Percentiles rank a stretch among this genome's conserved stretches.
Conservation (phyloP, 148 eudicot species). For the Chenopodium formosanum region DNA sequence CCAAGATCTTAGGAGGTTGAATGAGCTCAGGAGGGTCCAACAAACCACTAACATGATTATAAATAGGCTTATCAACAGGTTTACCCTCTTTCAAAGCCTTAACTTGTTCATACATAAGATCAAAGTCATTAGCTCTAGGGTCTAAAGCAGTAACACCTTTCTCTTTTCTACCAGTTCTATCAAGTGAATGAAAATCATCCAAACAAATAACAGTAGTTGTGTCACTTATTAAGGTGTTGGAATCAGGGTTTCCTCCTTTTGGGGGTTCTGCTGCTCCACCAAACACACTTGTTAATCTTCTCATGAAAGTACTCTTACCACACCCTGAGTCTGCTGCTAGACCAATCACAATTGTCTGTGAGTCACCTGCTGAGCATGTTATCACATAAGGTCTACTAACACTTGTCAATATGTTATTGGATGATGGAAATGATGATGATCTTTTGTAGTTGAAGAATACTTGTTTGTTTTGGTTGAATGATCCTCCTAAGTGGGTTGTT, state of each 20-base stretch:
- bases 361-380: slow-evolving; percentile 53
- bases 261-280: slow-evolving; percentile 98
- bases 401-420: neutral
- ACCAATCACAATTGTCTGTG: slow-evolving; percentile 77
- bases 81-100: slow-evolving; percentile 75
- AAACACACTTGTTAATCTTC: slow-evolving; percentile 87
- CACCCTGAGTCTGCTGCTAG: slow-evolving; percentile 97
- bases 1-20: slow-evolving; percentile 93
- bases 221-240: slow-evolving; percentile 87
- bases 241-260: slow-evolving; percentile 89
- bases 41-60: slow-evolving; percentile 88
- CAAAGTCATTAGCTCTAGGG: slow-evolving; percentile 86
- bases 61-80: slow-evolving; percentile 84
- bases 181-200: slow-evolving; percentile 92
- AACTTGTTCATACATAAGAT: slow-evolving; percentile 97
- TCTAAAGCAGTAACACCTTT: slow-evolving; percentile 97
- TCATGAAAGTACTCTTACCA: slow-evolving; percentile 97
- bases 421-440: slow-evolving; percentile 5
- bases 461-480: slow-evolving; percentile 39
- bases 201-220: slow-evolving; percentile 90
- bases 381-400: slow-evolving; percentile 28
- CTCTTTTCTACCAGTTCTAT: slow-evolving; percentile 79
- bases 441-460: slow-evolving; percentile 37
- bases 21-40: slow-evolving; percentile 92
- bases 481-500: slow-evolving; percentile 73